Percentiles rank a stretch among this genome's conserved stretches.
phyloP scores from a whole-genome alignment of 129 eudicot genomes.

The Helianthus tuberosus region DNA sequence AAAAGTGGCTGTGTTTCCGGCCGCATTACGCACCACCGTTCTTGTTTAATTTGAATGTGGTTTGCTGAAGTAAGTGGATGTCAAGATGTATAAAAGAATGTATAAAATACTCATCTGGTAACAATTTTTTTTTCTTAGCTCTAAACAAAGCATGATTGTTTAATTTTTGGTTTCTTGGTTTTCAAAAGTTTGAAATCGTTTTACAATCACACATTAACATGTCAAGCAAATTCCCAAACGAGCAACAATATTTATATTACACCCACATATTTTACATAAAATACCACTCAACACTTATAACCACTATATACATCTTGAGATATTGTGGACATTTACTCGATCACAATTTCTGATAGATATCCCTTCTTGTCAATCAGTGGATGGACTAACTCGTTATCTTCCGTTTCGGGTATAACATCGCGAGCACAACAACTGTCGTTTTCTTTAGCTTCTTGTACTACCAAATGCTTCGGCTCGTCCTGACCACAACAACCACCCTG shows the following conservation, averaged over 20 bases:
- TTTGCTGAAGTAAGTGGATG: too few relatives aligned
- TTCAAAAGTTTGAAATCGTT: too few relatives aligned
- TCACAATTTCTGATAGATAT: slow-evolving; percentile 60
- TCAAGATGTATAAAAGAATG: too few relatives aligned
- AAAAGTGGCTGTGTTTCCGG: too few relatives aligned
- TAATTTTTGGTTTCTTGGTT: too few relatives aligned
- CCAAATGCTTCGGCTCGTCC: slow-evolving; percentile 14
- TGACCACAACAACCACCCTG: slow-evolving; percentile 7
- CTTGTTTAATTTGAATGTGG: too few relatives aligned
- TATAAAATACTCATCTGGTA: too few relatives aligned
- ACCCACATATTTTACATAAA: background rate
- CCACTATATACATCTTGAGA: background rate
- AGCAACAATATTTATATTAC: background rate
- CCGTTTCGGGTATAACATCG: background rate
- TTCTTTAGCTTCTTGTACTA: slow-evolving; percentile 23
- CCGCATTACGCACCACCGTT: too few relatives aligned
- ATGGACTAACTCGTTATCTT: slow-evolving; percentile 36
- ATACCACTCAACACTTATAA: background rate
- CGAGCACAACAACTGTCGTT: slow-evolving; percentile 17
- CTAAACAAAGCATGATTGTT: too few relatives aligned
- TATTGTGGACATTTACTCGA: slow-evolving; percentile 33
- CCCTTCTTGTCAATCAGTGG: slow-evolving; percentile 29
- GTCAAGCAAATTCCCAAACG: background rate
- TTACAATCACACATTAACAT: background rate
- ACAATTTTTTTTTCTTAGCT: too few relatives aligned